Conservation (phyloP, 23 red algal species). For the Gracilariopsis chorda region DNA sequence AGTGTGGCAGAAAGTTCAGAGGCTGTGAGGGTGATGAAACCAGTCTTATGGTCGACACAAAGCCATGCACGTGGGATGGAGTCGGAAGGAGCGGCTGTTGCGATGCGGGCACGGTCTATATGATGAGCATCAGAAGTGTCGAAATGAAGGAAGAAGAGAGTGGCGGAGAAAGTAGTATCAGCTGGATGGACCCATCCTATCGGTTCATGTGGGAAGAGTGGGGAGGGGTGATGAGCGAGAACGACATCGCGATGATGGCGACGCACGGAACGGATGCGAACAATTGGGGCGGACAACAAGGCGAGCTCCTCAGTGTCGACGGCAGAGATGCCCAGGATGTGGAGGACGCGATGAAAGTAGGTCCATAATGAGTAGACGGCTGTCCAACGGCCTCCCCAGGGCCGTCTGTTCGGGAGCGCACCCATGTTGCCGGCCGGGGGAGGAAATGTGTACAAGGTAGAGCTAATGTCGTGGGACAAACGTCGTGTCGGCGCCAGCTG, state of each 20-base stretch:
- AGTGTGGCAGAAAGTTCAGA: conserved; percentile 22
- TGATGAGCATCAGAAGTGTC: conserved; percentile 34
- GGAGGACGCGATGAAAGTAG: conserved; percentile 58
- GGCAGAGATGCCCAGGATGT: conserved; percentile 43
- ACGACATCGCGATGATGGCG: background rate
- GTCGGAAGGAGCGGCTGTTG: conserved; percentile 31
- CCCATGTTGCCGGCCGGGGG: too few relatives aligned
- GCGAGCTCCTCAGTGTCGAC: conserved; percentile 50
- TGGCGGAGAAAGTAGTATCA: background rate
- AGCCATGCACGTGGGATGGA: conserved; percentile 52
- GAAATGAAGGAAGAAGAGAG: conserved; percentile 68
- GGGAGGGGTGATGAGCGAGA: conserved; percentile 28
- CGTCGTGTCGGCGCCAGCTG: too few relatives aligned
- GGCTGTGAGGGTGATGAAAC: conserved; percentile 24
- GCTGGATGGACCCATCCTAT: conserved; percentile 24
- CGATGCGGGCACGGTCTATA: conserved; percentile 44
- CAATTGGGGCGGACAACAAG: conserved; percentile 42
- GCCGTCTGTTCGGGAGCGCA: background rate
- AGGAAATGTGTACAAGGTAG: too few relatives aligned
- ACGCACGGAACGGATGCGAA: conserved; percentile 40
- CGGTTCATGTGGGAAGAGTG: conserved; percentile 49
- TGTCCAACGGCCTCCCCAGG: background rate
- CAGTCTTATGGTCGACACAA: conserved; percentile 43
- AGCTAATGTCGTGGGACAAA: too few relatives aligned
- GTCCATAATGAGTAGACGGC: conserved; percentile 44